A percentile compares a stretch with the other conserved stretches of the same genome.
phyloP scores from a whole-genome alignment of 257 asterid species.

The Lantana camara region DNA sequence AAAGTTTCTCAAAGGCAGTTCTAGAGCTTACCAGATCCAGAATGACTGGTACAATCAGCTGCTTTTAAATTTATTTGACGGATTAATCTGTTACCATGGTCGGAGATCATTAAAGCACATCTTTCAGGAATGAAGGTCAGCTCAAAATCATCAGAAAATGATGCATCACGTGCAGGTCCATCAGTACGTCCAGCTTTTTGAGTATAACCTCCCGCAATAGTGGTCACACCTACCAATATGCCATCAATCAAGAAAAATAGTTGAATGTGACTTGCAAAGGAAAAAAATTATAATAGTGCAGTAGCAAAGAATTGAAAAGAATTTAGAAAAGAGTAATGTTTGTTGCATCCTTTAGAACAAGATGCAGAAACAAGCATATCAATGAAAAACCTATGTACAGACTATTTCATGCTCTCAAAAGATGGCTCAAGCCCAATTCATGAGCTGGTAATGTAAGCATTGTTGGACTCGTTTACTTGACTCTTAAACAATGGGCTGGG shows the following conservation, averaged over 20 bases:
- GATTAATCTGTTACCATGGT: constrained; percentile 62
- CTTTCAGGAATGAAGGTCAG: constrained; percentile 60
- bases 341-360: constrained; percentile 8
- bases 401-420: neutral
- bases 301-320: neutral
- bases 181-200: constrained; percentile 56
- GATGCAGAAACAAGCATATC: neutral
- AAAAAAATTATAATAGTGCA: neutral
- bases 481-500: no score
- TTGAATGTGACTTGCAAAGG: neutral
- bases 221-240: constrained; percentile 66
- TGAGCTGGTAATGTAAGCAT: neutral
- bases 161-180: constrained; percentile 74
- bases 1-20: neutral
- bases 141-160: constrained; percentile 60
- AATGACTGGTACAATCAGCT: constrained; percentile 57
- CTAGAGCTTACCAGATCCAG: constrained; percentile 58
- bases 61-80: constrained; percentile 71
- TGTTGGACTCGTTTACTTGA: no score
- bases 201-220: constrained; percentile 86
- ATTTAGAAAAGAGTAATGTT: neutral
- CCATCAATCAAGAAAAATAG: constrained; percentile 17
- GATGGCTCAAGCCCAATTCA: constrained; percentile 13
- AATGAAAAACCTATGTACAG: neutral
- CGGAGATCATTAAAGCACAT: constrained; percentile 80